Conservation (phyloP, 2,329 filamentous ascomycete species). For the Blumeriella jaapii region DNA sequence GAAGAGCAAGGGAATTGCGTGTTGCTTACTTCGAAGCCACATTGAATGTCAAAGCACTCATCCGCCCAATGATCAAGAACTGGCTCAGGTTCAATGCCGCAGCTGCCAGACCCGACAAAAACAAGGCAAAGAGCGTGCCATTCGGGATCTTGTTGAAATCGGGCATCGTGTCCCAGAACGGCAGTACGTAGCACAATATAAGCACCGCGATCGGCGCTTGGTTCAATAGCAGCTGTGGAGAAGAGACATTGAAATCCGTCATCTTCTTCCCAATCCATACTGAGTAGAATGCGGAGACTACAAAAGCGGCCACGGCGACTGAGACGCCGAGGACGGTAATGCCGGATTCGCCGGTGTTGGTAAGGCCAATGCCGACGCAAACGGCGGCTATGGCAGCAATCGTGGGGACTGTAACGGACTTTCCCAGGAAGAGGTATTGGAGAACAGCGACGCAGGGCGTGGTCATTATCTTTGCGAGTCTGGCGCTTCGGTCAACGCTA, state of each 20-base stretch:
- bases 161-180: constrained; percentile 31
- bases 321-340: constrained; percentile 31
- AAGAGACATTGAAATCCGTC: constrained; percentile 32
- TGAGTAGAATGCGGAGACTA: constrained; percentile 35
- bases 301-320: constrained; percentile 33
- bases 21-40: constrained; percentile 25
- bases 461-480: constrained; percentile 37
- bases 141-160: constrained; percentile 26
- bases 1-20: too few relatives aligned
- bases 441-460: constrained; percentile 35
- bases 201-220: constrained; percentile 35
- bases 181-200: constrained; percentile 32
- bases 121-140: constrained; percentile 30
- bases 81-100: constrained; percentile 31
- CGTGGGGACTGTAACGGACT: constrained; percentile 31
- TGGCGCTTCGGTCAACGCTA: constrained; percentile 4
- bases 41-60: constrained; percentile 25
- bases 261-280: constrained; percentile 39
- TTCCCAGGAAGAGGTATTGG: constrained; percentile 33
- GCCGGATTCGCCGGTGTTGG: constrained; percentile 31
- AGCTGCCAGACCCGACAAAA: constrained; percentile 32
- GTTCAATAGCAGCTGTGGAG: constrained; percentile 34
- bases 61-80: constrained; percentile 29
- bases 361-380: constrained; percentile 34
- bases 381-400: constrained; percentile 31